These are phyloP conservation scores for Yamadazyma paraphyllophila DNA, from an alignment of 805 yeast genomes.

Conservation along the genomic window DNA sequence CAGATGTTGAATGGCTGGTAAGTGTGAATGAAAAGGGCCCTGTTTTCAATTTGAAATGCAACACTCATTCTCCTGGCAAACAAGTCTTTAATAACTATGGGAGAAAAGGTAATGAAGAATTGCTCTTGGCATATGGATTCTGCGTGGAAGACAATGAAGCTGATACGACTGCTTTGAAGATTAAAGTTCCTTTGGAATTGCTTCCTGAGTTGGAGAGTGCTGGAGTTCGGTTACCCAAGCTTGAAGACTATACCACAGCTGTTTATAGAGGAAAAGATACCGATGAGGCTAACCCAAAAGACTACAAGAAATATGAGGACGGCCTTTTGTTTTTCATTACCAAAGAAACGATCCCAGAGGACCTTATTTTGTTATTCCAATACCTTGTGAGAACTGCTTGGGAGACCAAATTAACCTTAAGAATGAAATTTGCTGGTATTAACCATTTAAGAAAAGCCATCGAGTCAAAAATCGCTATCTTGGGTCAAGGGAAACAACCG, in stretches of 20 bases:
- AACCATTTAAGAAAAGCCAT: constrained; percentile 52
- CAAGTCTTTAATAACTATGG: constrained; percentile 84
- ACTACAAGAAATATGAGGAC: constrained; percentile 21
- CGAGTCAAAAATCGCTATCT: constrained; percentile 45
- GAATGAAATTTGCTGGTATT: constrained; percentile 62
- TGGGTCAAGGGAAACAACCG: constrained; percentile 10
- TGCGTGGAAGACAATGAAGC: constrained; percentile 54
- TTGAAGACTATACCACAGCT: constrained; percentile 40
- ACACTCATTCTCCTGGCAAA: constrained; percentile 30
- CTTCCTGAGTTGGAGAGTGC: constrained; percentile 28
- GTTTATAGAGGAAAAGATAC: constrained; percentile 17
- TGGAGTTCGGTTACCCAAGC: constrained; percentile 38
- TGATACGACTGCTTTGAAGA: constrained; percentile 58
- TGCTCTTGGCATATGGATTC: constrained; percentile 82
- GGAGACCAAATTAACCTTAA: constrained; percentile 45
- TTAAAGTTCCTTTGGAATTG: constrained; percentile 47
- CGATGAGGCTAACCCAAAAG: neutral
- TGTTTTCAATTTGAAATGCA: constrained; percentile 43
- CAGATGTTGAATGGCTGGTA: constrained; percentile 64
- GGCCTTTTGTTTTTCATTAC: constrained; percentile 43
- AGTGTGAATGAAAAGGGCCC: constrained; percentile 13
- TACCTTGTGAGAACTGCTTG: constrained; percentile 48
- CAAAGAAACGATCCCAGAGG: constrained; percentile 34
- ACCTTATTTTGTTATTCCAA: constrained; percentile 53
- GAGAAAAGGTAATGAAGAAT: constrained; percentile 80